Evolutionary conservation across 306 rosid species (phyloP), one percentile per base, ranked within the genome.

Genomic region (Lathyrus tuberosus): DNA sequence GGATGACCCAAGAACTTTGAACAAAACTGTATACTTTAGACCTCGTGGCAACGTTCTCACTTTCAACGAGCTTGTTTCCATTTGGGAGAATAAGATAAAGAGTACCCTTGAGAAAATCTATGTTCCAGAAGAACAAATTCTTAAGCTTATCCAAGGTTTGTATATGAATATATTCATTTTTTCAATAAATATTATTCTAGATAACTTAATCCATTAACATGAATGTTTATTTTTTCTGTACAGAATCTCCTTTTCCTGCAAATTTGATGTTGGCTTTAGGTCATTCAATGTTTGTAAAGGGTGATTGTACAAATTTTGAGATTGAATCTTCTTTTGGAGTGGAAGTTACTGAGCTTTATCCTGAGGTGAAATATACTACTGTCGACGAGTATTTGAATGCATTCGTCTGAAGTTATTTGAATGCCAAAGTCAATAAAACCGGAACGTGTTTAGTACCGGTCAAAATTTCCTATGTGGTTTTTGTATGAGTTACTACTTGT

Each of bases 71-170:
- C 28, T 84, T 2, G 67, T 84, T 0, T 48, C 81, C 49, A 48
- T 84, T 41, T 84, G 88, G 88, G 88, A 84, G 77, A 78, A 26
- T 17, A 81, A 84, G 72, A 81, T 84, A 5, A 72, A 69, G 10
- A 71, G 11, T 1, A 75, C 61, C 8, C 81, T 84, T 7, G 62
- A 84, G 6, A 86, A 65, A 44, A 65, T 7, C 16, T 67, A 77
- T 40, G 11, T 79, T 6, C 57, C 70, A 3, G 86, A 79, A 43
- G 85, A 81, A 14, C 76, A 79, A 77, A 18, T 86, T 71, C 85
- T 84, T 0, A 84, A 81, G 74, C 26, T 2, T 5, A 79, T 86
- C n/a, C 66, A 53, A 3, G 86, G 91, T 79, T 13, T 59, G 78
- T 51, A 9, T 8, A 0, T 26, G 30, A 8, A 17, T 10, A 17